Percentiles rank a stretch among this genome's conserved stretches.
Evolutionary conservation across 768 basidiomycete genomes (phyloP).

Genomic region (Serendipita sp.): DNA sequence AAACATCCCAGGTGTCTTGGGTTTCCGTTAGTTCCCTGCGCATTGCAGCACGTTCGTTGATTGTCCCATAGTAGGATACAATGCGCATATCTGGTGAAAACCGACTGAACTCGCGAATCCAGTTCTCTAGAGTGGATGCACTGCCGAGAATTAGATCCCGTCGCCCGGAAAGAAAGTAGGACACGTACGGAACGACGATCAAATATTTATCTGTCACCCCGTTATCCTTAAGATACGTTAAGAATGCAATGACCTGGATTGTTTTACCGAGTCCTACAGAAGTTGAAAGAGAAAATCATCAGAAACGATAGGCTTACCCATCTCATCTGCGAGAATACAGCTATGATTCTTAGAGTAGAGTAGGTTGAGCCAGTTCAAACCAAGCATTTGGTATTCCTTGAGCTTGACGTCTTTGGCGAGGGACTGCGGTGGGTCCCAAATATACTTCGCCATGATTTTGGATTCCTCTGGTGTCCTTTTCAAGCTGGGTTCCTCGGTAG

Average conservation of each 20-base stretch:
- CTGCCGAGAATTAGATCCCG: slow-evolving; percentile 24
- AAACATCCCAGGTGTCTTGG: slow-evolving; percentile 71
- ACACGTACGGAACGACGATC: slow-evolving; percentile 80
- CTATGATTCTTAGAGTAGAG: slow-evolving; percentile 66
- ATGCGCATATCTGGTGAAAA: slow-evolving; percentile 79
- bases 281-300: not conserved
- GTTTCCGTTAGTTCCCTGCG: slow-evolving; percentile 56
- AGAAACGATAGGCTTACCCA: slow-evolving; percentile 47
- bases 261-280: slow-evolving; percentile 86
- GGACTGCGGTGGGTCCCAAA: slow-evolving; percentile 55
- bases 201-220: slow-evolving; percentile 76
- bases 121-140: slow-evolving; percentile 93
- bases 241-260: slow-evolving; percentile 94
- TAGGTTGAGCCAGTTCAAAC: slow-evolving; percentile 93
- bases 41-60: slow-evolving; percentile 63
- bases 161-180: not conserved
- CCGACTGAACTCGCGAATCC: slow-evolving; percentile 88
- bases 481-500: slow-evolving; percentile 7
- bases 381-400: slow-evolving; percentile 94
- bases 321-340: slow-evolving; percentile 97
- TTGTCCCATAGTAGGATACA: slow-evolving; percentile 86
- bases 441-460: slow-evolving; percentile 28
- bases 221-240: slow-evolving; percentile 71
- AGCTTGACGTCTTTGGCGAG: slow-evolving; percentile 53
- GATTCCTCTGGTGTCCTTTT: slow-evolving; percentile 11